Conservation (phyloP, 2,329 filamentous ascomycete species). For the Pseudopithomyces maydicus region DNA sequence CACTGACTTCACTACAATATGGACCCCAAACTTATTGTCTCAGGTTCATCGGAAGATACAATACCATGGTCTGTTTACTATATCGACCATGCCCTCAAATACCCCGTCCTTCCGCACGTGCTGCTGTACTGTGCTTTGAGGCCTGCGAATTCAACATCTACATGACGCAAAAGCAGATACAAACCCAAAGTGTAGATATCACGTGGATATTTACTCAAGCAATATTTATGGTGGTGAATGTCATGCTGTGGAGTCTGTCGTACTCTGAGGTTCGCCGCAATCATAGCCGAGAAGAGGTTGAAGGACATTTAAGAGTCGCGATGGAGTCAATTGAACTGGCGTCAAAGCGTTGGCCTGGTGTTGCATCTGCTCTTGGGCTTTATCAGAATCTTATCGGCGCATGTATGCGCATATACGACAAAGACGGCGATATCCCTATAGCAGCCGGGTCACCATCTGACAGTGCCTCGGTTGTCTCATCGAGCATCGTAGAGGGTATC, state of each 20-base stretch:
- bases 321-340: conserved; percentile 80
- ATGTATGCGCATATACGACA: conserved; percentile 86
- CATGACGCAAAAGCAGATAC: conserved; percentile 79
- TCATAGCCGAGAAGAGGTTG: conserved; percentile 75
- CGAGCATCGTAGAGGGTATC: conserved; percentile 48
- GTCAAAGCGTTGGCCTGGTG: conserved; percentile 89
- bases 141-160: conserved; percentile 82
- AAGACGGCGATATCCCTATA: conserved; percentile 57
- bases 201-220: conserved; percentile 93
- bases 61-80: conserved; percentile 86
- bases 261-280: conserved; percentile 80
- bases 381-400: conserved; percentile 86
- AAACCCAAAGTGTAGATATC: conserved; percentile 75
- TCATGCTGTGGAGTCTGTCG: conserved; percentile 87
- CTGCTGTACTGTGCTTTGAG: conserved; percentile 81
- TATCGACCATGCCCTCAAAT: conserved; percentile 92
- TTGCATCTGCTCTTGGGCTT: conserved; percentile 79
- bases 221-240: conserved; percentile 90
- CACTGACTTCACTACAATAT: conserved; percentile 11
- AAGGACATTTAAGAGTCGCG: conserved; percentile 73
- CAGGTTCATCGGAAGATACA: conserved; percentile 71
- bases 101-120: conserved; percentile 78
- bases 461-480: conserved; percentile 46
- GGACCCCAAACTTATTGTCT: conserved; percentile 7
- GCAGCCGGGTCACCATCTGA: conserved; percentile 55